phyloP scores from a whole-genome alignment of 208 protist genomes.

The Leishmania amazonensis region DNA sequence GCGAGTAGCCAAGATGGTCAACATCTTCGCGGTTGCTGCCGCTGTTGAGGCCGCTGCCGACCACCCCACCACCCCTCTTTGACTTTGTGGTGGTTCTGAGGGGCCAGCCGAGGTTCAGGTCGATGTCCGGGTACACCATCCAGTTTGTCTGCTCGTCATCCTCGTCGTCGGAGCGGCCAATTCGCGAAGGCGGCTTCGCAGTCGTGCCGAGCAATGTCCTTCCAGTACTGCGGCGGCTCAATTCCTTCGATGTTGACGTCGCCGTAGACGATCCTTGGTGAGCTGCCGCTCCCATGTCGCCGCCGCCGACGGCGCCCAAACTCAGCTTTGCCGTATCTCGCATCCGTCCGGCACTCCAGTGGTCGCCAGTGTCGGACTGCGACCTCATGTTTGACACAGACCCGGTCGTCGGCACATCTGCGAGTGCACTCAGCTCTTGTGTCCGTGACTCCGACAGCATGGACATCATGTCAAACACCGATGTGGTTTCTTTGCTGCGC shows the following conservation, averaged over 20 bases:
- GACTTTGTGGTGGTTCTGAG: background rate
- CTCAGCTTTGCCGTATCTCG: slow-evolving; percentile 6
- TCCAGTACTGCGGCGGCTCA: slow-evolving; percentile 15
- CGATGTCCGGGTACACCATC: slow-evolving; percentile 19
- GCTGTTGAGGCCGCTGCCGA: background rate
- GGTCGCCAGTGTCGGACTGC: background rate
- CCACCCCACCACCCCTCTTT: background rate
- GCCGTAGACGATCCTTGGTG: background rate
- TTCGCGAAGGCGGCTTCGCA: background rate
- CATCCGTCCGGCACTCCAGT: slow-evolving; percentile 20
- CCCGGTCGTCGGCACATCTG: background rate
- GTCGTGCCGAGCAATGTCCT: slow-evolving; percentile 12
- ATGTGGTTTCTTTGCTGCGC: background rate
- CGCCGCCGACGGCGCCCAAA: background rate
- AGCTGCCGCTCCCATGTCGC: background rate
- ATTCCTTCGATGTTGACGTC: background rate
- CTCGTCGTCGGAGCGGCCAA: background rate
- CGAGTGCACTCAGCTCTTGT: background rate
- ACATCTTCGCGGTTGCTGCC: background rate
- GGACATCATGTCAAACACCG: slow-evolving; percentile 10
- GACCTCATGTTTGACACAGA: slow-evolving; percentile 18
- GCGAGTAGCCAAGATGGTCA: slow-evolving; percentile 13
- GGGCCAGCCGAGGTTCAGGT: slow-evolving; percentile 19
- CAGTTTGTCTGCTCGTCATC: slow-evolving; percentile 26
- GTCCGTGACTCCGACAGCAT: slow-evolving; percentile 4